Conservation (phyloP, 495 filamentous ascomycete species). For the Aspergillus bridgeri region DNA sequence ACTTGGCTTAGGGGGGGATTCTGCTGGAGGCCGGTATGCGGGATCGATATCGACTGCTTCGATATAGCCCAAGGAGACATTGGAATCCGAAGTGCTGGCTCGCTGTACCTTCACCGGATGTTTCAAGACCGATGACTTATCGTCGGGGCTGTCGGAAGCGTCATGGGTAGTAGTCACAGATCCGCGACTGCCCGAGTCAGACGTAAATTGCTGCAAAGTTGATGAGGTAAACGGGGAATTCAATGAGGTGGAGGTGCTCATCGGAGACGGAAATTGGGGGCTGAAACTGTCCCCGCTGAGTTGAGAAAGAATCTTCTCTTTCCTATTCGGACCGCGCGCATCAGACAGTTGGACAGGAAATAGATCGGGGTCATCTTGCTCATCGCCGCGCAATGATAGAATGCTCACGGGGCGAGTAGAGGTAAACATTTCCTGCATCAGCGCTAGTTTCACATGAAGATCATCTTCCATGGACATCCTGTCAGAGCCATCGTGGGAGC, state of each 20-base stretch:
- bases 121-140: slow-evolving; percentile 20
- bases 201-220: slow-evolving; percentile 5
- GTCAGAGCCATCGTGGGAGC: slow-evolving; percentile 71
- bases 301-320: slow-evolving; percentile 55
- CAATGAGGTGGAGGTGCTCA: slow-evolving; percentile 45
- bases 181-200: slow-evolving; percentile 23
- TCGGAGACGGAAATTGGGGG: slow-evolving; percentile 62
- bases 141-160: slow-evolving; percentile 16
- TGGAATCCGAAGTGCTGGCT: slow-evolving; percentile 40
- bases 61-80: slow-evolving; percentile 68
- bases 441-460: slow-evolving; percentile 75
- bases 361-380: slow-evolving; percentile 83
- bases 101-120: slow-evolving; percentile 48
- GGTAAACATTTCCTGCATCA: slow-evolving; percentile 93
- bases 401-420: slow-evolving; percentile 84
- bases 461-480: slow-evolving; percentile 80
- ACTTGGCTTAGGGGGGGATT: slow-evolving; percentile 66
- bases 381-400: slow-evolving; percentile 77
- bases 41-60: slow-evolving; percentile 88
- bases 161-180: slow-evolving; percentile 15
- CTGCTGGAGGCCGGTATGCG: slow-evolving; percentile 74
- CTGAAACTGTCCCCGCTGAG: slow-evolving; percentile 49
- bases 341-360: slow-evolving; percentile 76
- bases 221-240: slow-evolving; percentile 38
- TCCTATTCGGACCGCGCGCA: slow-evolving; percentile 58